Conservation (phyloP, 306 rosid genomes). For the Trichosanthes truncata region DNA sequence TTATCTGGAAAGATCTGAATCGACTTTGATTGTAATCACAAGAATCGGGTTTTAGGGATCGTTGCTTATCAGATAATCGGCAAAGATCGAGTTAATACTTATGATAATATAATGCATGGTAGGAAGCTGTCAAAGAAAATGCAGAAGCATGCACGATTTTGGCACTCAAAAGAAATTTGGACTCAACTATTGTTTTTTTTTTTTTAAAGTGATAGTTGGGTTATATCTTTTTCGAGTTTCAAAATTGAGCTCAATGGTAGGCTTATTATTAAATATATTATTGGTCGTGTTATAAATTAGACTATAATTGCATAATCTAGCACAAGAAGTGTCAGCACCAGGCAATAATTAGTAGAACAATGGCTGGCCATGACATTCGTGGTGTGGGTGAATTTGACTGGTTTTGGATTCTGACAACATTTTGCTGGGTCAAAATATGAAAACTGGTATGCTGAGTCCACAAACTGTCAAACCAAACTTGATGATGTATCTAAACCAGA, state of each 20-base stretch:
- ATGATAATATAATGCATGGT: not conserved
- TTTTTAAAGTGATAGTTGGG: not conserved
- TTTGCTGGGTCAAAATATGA: not conserved
- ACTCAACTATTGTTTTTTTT: not conserved
- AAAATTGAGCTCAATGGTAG: not conserved
- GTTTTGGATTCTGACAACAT: not conserved
- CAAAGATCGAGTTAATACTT: not conserved
- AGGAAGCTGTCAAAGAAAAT: not conserved
- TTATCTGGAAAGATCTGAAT: not conserved
- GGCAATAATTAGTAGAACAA: not conserved
- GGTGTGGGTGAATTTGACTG: not conserved
- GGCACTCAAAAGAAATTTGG: not conserved
- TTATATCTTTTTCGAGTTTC: not conserved
- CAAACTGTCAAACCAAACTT: not conserved
- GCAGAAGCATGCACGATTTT: not conserved
- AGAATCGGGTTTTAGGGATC: not conserved
- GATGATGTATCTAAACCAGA: not conserved
- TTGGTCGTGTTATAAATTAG: not conserved
- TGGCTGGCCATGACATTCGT: not conserved
- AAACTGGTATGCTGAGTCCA: not conserved
- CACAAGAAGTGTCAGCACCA: not conserved
- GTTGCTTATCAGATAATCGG: not conserved
- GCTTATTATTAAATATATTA: not conserved
- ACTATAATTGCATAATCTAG: not conserved
- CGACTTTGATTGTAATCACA: not conserved